Conservation (phyloP, 164 flowering plant species). For the Annona squamosa region DNA sequence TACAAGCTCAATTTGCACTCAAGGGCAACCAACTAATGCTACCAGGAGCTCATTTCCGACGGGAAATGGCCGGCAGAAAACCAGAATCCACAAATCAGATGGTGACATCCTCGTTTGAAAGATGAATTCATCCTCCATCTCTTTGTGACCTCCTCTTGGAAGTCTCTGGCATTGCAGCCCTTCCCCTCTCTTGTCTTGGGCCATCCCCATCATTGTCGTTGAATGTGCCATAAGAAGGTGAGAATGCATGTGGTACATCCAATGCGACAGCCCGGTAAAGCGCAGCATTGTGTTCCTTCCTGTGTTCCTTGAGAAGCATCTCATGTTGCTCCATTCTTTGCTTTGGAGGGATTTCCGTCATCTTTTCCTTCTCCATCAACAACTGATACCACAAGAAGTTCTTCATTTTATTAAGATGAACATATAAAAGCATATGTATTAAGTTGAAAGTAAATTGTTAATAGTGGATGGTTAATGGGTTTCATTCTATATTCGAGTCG, state of each 20-base stretch:
- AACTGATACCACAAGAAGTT: constrained; percentile 29
- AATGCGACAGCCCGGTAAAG: constrained; percentile 62
- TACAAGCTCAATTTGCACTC: too few relatives aligned
- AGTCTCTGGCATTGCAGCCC: constrained; percentile 27
- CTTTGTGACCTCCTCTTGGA: constrained; percentile 23
- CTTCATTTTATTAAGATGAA: not conserved
- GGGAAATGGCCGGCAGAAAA: not conserved
- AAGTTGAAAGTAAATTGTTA: too few relatives aligned
- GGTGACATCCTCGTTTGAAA: constrained; percentile 39
- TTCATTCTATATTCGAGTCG: too few relatives aligned
- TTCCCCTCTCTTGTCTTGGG: constrained; percentile 13
- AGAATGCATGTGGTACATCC: constrained; percentile 54
- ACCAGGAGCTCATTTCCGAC: not conserved
- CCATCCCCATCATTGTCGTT: constrained; percentile 27
- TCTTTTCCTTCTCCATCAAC: constrained; percentile 54
- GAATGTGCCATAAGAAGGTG: constrained; percentile 75
- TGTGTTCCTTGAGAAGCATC: constrained; percentile 57
- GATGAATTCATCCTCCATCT: constrained; percentile 58
- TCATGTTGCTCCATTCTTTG: constrained; percentile 73
- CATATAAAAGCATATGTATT: too few relatives aligned
- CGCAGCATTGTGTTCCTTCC: constrained; percentile 69
- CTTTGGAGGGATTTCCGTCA: constrained; percentile 62
- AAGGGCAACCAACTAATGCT: too few relatives aligned
- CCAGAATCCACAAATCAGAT: not conserved
- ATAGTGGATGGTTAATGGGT: too few relatives aligned